Evolutionary conservation across 2,329 filamentous ascomycete genomes (phyloP), one percentile per base, ranked within the genome.

Genomic region (Bipolaris bicolor): DNA sequence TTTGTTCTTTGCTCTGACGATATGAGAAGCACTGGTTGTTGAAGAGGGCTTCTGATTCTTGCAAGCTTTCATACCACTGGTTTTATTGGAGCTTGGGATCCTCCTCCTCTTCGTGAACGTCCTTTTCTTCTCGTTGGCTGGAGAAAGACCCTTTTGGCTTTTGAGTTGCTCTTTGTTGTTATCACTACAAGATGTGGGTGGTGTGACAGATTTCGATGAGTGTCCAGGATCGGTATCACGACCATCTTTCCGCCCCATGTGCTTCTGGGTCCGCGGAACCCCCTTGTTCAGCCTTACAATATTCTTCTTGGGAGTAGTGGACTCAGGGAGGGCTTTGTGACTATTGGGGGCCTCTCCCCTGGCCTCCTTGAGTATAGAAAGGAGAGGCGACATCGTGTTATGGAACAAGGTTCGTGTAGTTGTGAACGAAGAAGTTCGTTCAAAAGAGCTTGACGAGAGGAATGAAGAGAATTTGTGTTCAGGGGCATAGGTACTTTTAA

Each of bases 121-220:
- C 7, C 20, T 37, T 10, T 54, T 5, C 1, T 51, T 40, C 4
- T 47, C 10, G 7, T 56, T 22, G 5, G 15, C 29, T 3, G 22
- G 16, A 34, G 41, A 43, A 9, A 18, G 34, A 36, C 53, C 43
- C 34, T 56, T 52, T 10, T 47, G 51, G 10, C 26, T 7, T 31
- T 47, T 41, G 41, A 16, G 2, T 9, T 20, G 3, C 24, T 52
- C 22, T 24, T 15, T 20, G 31, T n/a, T 13, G 3, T 2, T 49
- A 16, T 7, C 20, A 20, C 15, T 9, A 29, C 15, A 3, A 15
- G 29, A 15, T 20, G 9, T 10, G 11, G 29, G 18, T 24, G 29
- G 16, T 3, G 26, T 29, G 10, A 18, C 20, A 5, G 11, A 26
- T 15, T 24, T 26, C 22, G 13, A 34, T 16, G 16, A 2, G 20